Evolutionary conservation across 2,329 filamentous ascomycete genomes (phyloP), one percentile per base, ranked within the genome.

Genomic region (Aspergillus sclerotialis): DNA sequence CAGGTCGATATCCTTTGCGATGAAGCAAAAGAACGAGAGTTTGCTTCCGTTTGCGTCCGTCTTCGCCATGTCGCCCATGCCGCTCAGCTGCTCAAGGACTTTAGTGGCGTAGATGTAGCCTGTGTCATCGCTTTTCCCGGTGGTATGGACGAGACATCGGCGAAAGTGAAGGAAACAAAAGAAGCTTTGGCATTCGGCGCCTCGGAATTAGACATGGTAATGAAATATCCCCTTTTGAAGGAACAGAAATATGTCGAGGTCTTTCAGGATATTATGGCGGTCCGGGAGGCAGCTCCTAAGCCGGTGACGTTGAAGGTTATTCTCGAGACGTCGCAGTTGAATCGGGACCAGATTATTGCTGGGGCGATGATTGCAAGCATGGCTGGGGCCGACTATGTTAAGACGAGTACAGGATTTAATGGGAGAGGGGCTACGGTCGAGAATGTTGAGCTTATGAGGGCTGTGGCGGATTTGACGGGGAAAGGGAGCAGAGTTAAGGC

Each of bases 91-190:
- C 63, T 80, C 23, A 45, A 53, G 14, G 41, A 39, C 30, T 61
- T 64, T 37, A 64, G 65, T 6, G 51, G 52, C 5, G 67, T 75
- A n/a, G 60, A 62, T 15, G 67, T 78, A 13, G 72, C 74, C 28
- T 74, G 71, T 43, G 76, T 79, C 5, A 64, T 79, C 7, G 74
- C 72, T 14, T 79, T 79, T 51, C 76, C 72, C 34, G 73, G 78
- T 49, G 76, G 76, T 9, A 76, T 71, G 0, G 60, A 75, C 40
- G 58, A 68, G 30, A 69, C 72, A 0, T 49, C 60, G 3, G 55
- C 64, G 19, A 78, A 77, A 49, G 56, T 70, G n/a, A 53, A 50
- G 13, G 74, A 79, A 56, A 68, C 72, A 0, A 58, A 60, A 16
- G 56, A 60, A 8, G 72, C 73, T 10, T 55, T 76, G 23, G 45